phyloP scores from a whole-genome alignment of 371 early-diverging fungal species.

The Rhizomucor miehei region DNA sequence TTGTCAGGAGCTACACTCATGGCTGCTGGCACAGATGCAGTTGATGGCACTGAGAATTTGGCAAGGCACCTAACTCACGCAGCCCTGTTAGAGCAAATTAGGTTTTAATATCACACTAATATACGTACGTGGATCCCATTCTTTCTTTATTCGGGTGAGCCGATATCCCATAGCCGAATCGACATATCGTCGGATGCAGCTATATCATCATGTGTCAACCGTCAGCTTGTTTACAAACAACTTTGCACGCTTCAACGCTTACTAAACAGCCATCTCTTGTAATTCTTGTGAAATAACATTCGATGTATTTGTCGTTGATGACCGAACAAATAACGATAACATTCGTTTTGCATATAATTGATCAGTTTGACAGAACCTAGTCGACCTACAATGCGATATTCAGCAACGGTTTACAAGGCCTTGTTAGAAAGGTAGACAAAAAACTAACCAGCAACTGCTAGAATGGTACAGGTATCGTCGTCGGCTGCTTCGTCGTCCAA shows the following conservation, averaged over 20 bases:
- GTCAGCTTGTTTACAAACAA: background rate
- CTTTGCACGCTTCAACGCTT: conserved; percentile 11
- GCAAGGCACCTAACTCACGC: conserved; percentile 30
- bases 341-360: conserved; percentile 49
- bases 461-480: conserved; percentile 32
- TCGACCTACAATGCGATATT: conserved; percentile 18
- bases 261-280: conserved; percentile 57
- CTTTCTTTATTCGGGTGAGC: conserved; percentile 26
- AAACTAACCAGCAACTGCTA: conserved; percentile 42
- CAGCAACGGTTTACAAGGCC: background rate
- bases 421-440: background rate
- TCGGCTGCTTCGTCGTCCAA: conserved; percentile 15
- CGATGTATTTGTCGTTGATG: conserved; percentile 42
- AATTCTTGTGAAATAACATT: conserved; percentile 43
- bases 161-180: conserved; percentile 62
- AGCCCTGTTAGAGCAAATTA: too few relatives aligned
- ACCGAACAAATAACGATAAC: conserved; percentile 55
- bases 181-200: conserved; percentile 54
- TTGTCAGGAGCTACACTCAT: conserved; percentile 25
- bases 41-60: conserved; percentile 25
- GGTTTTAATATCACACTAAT: background rate
- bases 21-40: conserved; percentile 22
- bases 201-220: conserved; percentile 5
- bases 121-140: conserved; percentile 8
- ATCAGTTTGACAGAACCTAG: conserved; percentile 58